Base-by-base conservation (phyloP, 1,284 basidiomycete species). In the Ustilago curta region DNA sequence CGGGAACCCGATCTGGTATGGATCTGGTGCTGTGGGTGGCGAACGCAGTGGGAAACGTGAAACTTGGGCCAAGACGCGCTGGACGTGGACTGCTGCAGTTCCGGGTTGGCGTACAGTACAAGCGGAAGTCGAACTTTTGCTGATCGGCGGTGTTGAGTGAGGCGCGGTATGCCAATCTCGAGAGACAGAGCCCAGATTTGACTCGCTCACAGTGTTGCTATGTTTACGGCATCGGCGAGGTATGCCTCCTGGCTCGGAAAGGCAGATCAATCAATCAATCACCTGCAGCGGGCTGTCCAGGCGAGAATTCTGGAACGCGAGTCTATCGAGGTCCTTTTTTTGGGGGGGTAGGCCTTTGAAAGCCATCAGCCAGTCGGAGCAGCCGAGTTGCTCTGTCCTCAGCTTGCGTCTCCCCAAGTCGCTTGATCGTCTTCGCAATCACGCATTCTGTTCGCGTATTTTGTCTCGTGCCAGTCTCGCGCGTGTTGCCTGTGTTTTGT, bases 11-110 rank as follows among this genome's bases (percentile, higher is more conserved):
- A 48, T 48, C 16, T 12, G 4, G 14, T 37, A 12, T 9, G 14
- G 32, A 35, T 35, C 29, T 9, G 29, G 29, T 31, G 6, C n/a
- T n/a, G n/a, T 37, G 35, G 35, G 35, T 37, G 35, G 35, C 35
- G 14, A 37, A 48, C 19, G 27, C 27, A 18, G 16, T 31, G 8
- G 21, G 11, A 31, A 25, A n/a, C 23, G 37, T n/a, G 7, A 8
- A 4, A 31, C 18, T 25, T 16, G 5, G 35, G 21, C 12, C 57
- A 56, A 60, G 64, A 67, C 58, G 56, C 52, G 55, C 35, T 64
- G 67, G 29, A 18, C n/a, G 47, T 4, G 31, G 12, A 16, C 35
- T 25, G 47, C 25, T 48, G 47, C 47, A 48, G 19, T 29, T n/a
- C n/a, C 31, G n/a, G n/a, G n/a, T n/a, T n/a, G n/a, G 47, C 29